These are phyloP conservation scores for Dioscorea cayenensis DNA, from an alignment of 116 monocot genomes.

Conservation along the genomic window DNA sequence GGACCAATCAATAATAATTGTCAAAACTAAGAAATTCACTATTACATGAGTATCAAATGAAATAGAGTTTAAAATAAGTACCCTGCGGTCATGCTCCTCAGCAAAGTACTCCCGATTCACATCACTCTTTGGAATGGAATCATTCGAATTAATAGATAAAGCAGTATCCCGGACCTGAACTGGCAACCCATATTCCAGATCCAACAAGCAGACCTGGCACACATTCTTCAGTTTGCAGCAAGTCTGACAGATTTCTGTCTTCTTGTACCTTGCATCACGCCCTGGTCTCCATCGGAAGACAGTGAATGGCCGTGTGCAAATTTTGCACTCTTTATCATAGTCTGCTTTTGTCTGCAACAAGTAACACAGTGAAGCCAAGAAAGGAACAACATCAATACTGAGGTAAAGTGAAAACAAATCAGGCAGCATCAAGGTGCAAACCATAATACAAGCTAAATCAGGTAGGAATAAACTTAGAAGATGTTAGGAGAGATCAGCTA, in stretches of 20 bases:
- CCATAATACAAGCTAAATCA: no score
- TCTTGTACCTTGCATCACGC: constrained; percentile 94
- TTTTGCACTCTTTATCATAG: constrained; percentile 99
- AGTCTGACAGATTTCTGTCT: constrained; percentile 96
- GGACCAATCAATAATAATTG: no score
- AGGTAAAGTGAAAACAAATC: no score
- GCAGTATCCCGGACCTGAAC: constrained; percentile 98
- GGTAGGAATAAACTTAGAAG: no score
- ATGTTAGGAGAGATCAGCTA: no score
- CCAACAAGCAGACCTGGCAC: constrained; percentile 94
- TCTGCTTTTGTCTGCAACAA: constrained; percentile 68
- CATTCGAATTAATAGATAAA: constrained; percentile 77
- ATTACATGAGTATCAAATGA: neutral
- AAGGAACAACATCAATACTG: neutral
- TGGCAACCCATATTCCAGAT: constrained; percentile 94
- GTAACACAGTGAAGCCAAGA: neutral
- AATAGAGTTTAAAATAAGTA: constrained; percentile 4
- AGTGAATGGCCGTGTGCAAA: constrained; percentile 90
- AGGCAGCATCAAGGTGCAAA: no score
- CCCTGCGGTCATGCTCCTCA: constrained; percentile 97
- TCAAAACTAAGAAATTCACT: neutral
- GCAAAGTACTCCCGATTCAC: constrained; percentile 95
- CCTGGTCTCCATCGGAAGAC: constrained; percentile 98
- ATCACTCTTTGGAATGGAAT: constrained; percentile 95
- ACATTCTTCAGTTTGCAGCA: constrained; percentile 98